Evolutionary conservation across 2,329 filamentous ascomycete genomes (phyloP).

Genomic region (Penicillium hesseltinei): DNA sequence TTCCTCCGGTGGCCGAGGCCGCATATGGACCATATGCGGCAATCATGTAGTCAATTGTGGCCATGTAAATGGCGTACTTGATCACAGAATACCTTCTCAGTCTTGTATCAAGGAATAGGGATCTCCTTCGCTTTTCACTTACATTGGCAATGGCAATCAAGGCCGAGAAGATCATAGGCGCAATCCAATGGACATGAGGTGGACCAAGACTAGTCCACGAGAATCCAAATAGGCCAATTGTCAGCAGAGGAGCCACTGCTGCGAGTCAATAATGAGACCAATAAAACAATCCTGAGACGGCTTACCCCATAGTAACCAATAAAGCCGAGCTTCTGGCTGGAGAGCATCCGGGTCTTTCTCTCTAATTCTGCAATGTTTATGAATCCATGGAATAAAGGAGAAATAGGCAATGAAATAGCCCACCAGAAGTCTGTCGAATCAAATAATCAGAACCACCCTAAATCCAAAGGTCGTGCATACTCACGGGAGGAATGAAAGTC

Average conservation of each 20-base stretch:
- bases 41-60: conserved; percentile 67
- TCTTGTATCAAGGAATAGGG: neutral
- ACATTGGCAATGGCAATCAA: conserved; percentile 63
- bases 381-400: conserved; percentile 56
- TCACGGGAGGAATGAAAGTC: conserved; percentile 55
- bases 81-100: neutral
- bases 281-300: neutral
- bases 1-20: conserved; percentile 64
- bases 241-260: conserved; percentile 54
- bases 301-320: conserved; percentile 56
- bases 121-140: conserved; percentile 22
- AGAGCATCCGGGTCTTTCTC: conserved; percentile 47
- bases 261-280: neutral
- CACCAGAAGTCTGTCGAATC: conserved; percentile 45
- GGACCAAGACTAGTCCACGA: conserved; percentile 60
- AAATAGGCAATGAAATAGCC: conserved; percentile 59
- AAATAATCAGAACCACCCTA: neutral
- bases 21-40: conserved; percentile 63
- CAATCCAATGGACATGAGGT: conserved; percentile 57
- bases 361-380: conserved; percentile 41
- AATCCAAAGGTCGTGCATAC: conserved; percentile 15
- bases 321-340: conserved; percentile 62
- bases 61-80: conserved; percentile 56
- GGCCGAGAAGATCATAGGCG: conserved; percentile 57
- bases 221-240: conserved; percentile 61